Evolutionary conservation across 129 eudicot genomes (phyloP), one percentile per base, ranked within the genome.

Genomic region (Silybum marianum): DNA sequence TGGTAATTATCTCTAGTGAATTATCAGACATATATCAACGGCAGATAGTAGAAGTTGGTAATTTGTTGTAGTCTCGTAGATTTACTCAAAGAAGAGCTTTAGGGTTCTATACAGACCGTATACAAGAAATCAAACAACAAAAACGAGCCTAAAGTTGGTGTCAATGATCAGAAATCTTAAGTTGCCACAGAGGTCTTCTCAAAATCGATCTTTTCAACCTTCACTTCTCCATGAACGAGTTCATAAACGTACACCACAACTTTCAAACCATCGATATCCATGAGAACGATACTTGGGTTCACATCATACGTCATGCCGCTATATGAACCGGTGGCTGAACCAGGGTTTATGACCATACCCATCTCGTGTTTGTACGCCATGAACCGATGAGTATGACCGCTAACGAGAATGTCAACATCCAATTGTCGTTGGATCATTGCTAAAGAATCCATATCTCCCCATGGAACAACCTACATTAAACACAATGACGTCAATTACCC

Each of bases 281-380:
- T 95, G 84, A 92, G 97, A 69, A 95, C 99, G 78, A 95, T 92
- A 84, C 99, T 95, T 9, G 99, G 97, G 89, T 95, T 95, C 23
- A 92, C 99, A 72, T 95, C 99, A 25, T 90, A 92, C 1, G 99
- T 92, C 72, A 95, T 92, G 88, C 97, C 84, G 83, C 99, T 90
- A 83, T 92, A 88, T 73, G 99, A 94, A 81, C 99, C 97, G 3
- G 99, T 95, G 77, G 99, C 97, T 48, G 99, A 95, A 75, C 99
- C 99, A 6, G 99, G 99, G 79, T 95, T 95, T 39, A 95, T 95
- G 48, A 95, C 99, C 9, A 95, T 97, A 18, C 99, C 99, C 12
- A 91, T 97, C 88, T 95, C 99, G n/a, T 95, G 99, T 73, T 95
- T 95, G 90, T 95, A 95, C 18, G 97, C 99, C 75, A 91, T 95